phyloP scores from a whole-genome alignment of 495 filamentous ascomycete genomes.

The Astrothelium macrocarpum region DNA sequence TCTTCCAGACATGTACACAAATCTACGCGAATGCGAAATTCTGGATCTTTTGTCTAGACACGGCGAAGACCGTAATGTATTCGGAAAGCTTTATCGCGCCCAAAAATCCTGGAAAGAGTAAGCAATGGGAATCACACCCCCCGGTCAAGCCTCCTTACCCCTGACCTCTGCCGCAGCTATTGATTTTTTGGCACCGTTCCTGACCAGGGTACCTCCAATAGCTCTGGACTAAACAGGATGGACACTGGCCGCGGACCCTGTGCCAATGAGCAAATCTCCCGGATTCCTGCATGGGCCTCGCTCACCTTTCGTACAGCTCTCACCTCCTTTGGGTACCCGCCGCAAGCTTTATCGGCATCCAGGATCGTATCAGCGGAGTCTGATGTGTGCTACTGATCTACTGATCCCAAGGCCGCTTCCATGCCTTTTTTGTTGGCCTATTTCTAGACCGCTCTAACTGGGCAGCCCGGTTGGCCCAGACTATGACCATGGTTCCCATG shows the following conservation, averaged over 20 bases:
- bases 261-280: background rate
- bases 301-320: background rate
- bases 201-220: background rate
- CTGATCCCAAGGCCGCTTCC: background rate
- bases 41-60: background rate
- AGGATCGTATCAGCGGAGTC: background rate
- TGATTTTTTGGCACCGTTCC: slow-evolving; percentile 2
- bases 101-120: background rate
- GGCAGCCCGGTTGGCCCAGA: background rate
- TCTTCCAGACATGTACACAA: background rate
- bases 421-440: slow-evolving; percentile 1
- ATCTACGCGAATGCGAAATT: background rate
- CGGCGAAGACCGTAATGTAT: background rate
- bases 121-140: background rate
- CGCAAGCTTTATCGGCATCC: slow-evolving; percentile 5
- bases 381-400: background rate
- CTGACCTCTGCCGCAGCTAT: background rate
- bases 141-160: background rate
- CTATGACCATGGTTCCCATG: background rate
- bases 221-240: background rate
- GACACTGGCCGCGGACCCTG: background rate
- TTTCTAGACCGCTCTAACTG: background rate
- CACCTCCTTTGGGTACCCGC: slow-evolving; percentile 3
- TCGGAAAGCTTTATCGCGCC: background rate
- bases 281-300: background rate